Percentiles rank a stretch among this genome's conserved stretches.
Conservation (phyloP, 179 eudicot genomes). For the Nepenthes alata region DNA sequence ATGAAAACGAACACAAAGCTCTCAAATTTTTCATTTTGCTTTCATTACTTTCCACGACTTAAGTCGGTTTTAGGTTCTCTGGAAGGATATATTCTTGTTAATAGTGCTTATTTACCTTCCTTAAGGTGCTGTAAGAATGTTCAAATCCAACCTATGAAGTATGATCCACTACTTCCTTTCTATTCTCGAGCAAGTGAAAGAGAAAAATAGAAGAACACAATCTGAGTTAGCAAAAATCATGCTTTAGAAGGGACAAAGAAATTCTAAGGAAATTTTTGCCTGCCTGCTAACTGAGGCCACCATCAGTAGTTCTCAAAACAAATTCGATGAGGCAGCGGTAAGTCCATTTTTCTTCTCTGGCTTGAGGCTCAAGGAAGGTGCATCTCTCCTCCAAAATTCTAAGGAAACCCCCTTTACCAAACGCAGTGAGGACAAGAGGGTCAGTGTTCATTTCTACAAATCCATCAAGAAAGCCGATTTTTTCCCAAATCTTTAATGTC, state of each 20-base stretch:
- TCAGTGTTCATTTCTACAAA: slow-evolving; percentile 29
- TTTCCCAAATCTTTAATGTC: slow-evolving; percentile 20
- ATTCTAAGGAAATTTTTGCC: no score
- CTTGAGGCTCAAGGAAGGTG: slow-evolving; percentile 16
- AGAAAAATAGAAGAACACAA: no score
- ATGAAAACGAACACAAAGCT: slow-evolving; percentile 45
- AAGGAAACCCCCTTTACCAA: slow-evolving; percentile 35
- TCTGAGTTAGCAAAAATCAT: no score
- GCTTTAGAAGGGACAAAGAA: no score
- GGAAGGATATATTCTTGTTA: slow-evolving; percentile 82
- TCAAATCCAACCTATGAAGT: no score
- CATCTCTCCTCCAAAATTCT: slow-evolving; percentile 18
- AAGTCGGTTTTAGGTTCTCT: slow-evolving; percentile 72
- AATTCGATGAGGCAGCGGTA: slow-evolving; percentile 19
- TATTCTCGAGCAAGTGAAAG: no score
- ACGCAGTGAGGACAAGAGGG: slow-evolving; percentile 23
- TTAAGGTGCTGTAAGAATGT: no score
- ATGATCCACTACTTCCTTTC: no score
- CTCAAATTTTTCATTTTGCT: slow-evolving; percentile 6
- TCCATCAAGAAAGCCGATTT: slow-evolving; percentile 21
- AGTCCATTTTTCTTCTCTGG: slow-evolving; percentile 20
- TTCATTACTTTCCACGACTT: slow-evolving; percentile 29
- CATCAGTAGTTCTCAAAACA: slow-evolving; percentile 1
- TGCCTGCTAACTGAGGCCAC: no score
- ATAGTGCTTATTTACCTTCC: slow-evolving; percentile 32